Evolutionary conservation across 257 asterid species (phyloP).

Genomic region (Cynanchum wilfordii): DNA sequence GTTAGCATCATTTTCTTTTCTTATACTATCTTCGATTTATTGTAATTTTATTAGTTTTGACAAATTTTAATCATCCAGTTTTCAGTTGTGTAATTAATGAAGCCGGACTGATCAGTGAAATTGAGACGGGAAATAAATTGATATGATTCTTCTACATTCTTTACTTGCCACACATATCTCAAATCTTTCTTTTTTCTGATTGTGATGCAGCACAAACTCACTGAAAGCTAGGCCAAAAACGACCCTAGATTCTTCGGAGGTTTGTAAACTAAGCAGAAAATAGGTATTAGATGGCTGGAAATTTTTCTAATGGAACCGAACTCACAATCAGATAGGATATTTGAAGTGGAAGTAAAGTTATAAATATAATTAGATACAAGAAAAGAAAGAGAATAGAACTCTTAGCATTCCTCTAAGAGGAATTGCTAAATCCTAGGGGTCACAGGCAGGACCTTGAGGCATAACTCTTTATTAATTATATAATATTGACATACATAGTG

Average conservation of each 20-base stretch:
- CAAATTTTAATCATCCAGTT: neutral
- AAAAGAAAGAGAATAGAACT: neutral
- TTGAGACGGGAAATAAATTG: neutral
- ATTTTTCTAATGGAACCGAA: too few relatives aligned
- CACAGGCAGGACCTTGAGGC: neutral
- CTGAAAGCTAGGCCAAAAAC: neutral
- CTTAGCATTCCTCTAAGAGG: neutral
- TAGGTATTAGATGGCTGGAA: neutral
- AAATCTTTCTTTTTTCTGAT: neutral
- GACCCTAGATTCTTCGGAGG: neutral
- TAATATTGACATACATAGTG: neutral
- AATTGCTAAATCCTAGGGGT: neutral
- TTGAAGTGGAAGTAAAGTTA: neutral
- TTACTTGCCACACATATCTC: neutral
- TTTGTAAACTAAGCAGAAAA: neutral
- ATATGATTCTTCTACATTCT: neutral
- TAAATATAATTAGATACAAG: neutral
- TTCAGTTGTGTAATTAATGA: slow-evolving; percentile 6
- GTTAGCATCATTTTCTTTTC: slow-evolving; percentile 46
- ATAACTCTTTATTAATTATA: neutral
- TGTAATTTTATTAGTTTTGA: neutral
- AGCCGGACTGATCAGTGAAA: neutral
- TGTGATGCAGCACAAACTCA: neutral
- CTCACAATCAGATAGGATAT: neutral
- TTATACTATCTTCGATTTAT: slow-evolving; percentile 1